These are phyloP conservation scores for Carallia pectinifolia DNA, from an alignment of 345 rosid genomes.

Conservation along the genomic window DNA sequence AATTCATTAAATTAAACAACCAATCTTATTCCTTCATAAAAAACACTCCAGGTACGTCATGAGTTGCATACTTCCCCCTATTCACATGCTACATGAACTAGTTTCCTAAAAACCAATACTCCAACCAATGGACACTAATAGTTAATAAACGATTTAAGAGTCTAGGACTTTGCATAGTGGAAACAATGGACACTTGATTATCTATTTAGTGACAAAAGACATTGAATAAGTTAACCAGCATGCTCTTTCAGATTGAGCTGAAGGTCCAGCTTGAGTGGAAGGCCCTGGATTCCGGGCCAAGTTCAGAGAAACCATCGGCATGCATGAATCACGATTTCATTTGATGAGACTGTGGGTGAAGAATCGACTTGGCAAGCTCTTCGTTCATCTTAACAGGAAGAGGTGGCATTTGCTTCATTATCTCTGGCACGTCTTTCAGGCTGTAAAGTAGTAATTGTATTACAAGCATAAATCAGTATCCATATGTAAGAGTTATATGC, in stretches of 20 bases:
- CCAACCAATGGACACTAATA: background rate
- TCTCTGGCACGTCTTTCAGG: slow-evolving; percentile 75
- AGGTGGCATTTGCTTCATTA: slow-evolving; percentile 88
- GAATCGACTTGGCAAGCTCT: slow-evolving; percentile 64
- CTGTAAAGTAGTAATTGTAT: slow-evolving; percentile 39
- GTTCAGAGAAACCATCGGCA: slow-evolving; percentile 25
- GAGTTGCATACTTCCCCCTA: background rate
- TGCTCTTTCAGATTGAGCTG: slow-evolving; percentile 7
- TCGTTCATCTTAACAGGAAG: slow-evolving; percentile 78
- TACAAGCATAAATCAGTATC: slow-evolving; percentile 12
- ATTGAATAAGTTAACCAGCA: background rate
- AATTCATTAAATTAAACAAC: too few relatives aligned
- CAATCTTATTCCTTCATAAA: too few relatives aligned
- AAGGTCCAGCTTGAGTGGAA: background rate
- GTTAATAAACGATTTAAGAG: slow-evolving; percentile 11
- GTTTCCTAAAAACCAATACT: background rate
- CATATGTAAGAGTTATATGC: background rate
- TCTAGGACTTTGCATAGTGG: slow-evolving; percentile 4
- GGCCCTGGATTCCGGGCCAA: slow-evolving; percentile 7
- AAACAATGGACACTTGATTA: slow-evolving; percentile 2
- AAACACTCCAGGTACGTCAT: background rate
- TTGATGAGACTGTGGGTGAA: slow-evolving; percentile 48
- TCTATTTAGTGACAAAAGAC: slow-evolving; percentile 12
- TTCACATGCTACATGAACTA: slow-evolving; percentile 1
- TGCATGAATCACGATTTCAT: slow-evolving; percentile 42